Evolutionary conservation across 164 flowering plant genomes (phyloP).

Genomic region (Pachysandra terminalis): DNA sequence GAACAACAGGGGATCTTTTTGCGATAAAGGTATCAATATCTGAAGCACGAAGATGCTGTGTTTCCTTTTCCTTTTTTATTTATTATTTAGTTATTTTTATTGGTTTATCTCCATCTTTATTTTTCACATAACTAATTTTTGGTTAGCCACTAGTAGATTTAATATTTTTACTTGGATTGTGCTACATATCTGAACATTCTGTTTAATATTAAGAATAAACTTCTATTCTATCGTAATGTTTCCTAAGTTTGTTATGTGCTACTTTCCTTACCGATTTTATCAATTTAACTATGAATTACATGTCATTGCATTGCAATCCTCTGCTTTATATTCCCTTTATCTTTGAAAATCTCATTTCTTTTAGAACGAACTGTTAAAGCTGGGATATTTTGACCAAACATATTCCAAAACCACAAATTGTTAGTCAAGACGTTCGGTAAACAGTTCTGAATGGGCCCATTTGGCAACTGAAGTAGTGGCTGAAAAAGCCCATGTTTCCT

Average conservation of each 20-base stretch:
- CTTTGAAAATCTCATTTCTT: no score
- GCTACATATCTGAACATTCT: not conserved
- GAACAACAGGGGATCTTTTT: constrained; percentile 98
- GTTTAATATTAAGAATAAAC: not conserved
- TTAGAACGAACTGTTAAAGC: no score
- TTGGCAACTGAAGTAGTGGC: no score
- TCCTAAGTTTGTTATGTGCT: not conserved
- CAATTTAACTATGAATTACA: not conserved
- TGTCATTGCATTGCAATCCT: no score
- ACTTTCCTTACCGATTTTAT: not conserved
- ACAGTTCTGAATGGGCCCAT: no score
- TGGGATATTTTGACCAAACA: no score
- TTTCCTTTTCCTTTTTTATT: not conserved
- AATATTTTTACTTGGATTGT: not conserved
- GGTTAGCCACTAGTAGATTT: not conserved
- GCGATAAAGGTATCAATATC: constrained; percentile 79
- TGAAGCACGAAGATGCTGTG: no score
- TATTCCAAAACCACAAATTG: no score
- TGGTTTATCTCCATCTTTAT: not conserved
- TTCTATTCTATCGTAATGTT: not conserved
- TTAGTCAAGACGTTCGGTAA: no score
- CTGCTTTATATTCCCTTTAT: no score
- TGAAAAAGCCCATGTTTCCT: no score
- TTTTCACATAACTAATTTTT: not conserved
- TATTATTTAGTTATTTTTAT: not conserved